Evolutionary conservation across 1,284 basidiomycete genomes (phyloP).

Genomic region (Leccinum pallidistipes): DNA sequence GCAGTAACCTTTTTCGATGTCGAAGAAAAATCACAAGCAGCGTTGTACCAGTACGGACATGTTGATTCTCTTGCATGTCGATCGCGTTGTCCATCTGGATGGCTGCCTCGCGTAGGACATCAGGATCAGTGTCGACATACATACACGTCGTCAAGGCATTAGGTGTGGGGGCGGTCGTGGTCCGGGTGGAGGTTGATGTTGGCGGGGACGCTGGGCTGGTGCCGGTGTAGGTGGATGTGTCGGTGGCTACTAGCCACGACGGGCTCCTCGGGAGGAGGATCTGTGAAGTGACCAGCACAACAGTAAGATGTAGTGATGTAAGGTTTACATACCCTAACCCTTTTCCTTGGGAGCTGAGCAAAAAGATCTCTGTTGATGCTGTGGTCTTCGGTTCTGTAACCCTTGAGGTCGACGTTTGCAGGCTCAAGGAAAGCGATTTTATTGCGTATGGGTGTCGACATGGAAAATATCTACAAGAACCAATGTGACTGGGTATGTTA

Average conservation of each 20-base stretch:
- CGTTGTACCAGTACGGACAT: not conserved
- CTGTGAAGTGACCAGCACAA: constrained; percentile 10
- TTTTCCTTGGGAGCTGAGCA: constrained; percentile 52
- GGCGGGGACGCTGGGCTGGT: constrained; percentile 7
- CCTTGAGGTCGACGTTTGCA: constrained; percentile 54
- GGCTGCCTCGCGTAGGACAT: constrained; percentile 16
- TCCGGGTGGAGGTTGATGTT: constrained; percentile 9
- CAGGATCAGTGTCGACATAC: constrained; percentile 32
- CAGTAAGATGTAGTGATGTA: not conserved
- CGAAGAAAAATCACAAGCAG: not conserved
- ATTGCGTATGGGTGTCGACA: constrained; percentile 57
- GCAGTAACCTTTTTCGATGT: constrained; percentile 6
- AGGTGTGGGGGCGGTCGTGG: constrained; percentile 11
- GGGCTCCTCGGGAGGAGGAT: constrained; percentile 20
- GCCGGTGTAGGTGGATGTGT: constrained; percentile 7
- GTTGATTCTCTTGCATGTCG: constrained; percentile 4
- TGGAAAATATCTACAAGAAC: constrained; percentile 61
- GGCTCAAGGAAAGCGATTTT: constrained; percentile 74
- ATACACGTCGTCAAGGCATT: constrained; percentile 26
- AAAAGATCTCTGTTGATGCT: constrained; percentile 54
- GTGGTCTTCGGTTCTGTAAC: constrained; percentile 58
- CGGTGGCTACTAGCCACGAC: constrained; percentile 4
- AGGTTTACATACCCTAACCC: constrained; percentile 56
- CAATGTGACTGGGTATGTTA: constrained; percentile 32
- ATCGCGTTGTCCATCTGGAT: not conserved